These are phyloP conservation scores for Sideroxylon spinosum DNA, from an alignment of 179 eudicot genomes.

Conservation along the genomic window DNA sequence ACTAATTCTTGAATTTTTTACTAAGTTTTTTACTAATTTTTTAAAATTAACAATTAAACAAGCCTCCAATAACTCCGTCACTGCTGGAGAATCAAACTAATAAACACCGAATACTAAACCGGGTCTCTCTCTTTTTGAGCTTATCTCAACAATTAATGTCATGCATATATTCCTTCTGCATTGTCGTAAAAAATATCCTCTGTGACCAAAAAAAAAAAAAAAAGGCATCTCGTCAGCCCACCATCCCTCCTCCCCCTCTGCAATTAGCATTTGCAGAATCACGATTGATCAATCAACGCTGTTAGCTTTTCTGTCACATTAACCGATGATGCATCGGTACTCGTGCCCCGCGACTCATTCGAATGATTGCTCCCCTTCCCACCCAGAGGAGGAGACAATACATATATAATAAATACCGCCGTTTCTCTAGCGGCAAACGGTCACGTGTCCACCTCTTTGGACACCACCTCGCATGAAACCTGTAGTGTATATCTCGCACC, in stretches of 20 bases:
- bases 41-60: no score
- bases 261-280: conserved; percentile 1
- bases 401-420: neutral
- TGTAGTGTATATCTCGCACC: neutral
- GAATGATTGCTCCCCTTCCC: neutral
- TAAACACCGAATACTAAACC: no score
- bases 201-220: no score
- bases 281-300: neutral
- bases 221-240: no score
- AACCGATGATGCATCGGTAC: neutral
- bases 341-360: conserved; percentile 7
- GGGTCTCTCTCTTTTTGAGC: no score
- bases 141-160: no score
- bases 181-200: no score
- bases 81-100: no score
- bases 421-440: neutral
- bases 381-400: neutral
- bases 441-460: conserved; percentile 10
- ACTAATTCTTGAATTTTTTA: no score
- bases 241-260: neutral
- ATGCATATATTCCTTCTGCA: no score
- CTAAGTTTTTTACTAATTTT: no score
- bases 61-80: no score
- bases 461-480: conserved; percentile 8
- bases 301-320: conserved; percentile 1